Conservation (phyloP, 805 yeast genomes). For the Suhomyces sp. region DNA sequence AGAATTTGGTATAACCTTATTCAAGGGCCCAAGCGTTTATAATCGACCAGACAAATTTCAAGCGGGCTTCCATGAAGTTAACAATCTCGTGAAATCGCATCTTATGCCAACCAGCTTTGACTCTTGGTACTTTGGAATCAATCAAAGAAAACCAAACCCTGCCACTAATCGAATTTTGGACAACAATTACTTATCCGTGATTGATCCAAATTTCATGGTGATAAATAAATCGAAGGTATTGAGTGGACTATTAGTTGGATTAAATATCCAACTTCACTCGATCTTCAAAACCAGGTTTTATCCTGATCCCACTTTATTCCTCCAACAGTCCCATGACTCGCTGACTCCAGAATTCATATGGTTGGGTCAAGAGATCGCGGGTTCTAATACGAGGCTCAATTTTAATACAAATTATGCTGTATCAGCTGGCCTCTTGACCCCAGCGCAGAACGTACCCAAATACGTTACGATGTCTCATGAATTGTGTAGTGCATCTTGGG, state of each 20-base stretch:
- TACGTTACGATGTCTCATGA: constrained; percentile 24
- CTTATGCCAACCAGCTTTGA: constrained; percentile 23
- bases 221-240: constrained; percentile 26
- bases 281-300: constrained; percentile 22
- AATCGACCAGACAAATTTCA: constrained; percentile 17
- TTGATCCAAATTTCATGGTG: constrained; percentile 30
- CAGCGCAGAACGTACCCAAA: constrained; percentile 18
- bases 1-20: constrained; percentile 26
- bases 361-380: constrained; percentile 36
- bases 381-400: constrained; percentile 16
- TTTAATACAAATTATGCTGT: constrained; percentile 28
- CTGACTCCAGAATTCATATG: constrained; percentile 31
- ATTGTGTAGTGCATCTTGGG: constrained; percentile 40
- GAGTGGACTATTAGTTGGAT: constrained; percentile 27
- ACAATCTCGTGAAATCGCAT: constrained; percentile 20
- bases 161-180: constrained; percentile 19
- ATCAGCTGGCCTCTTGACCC: constrained; percentile 32
- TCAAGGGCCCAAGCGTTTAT: constrained; percentile 26
- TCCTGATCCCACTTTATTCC: constrained; percentile 4
- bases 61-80: constrained; percentile 32
- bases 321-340: background rate
- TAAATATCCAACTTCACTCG: constrained; percentile 23
- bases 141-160: constrained; percentile 11
- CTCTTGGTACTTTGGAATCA: constrained; percentile 17
- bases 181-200: constrained; percentile 20